phyloP scores from a whole-genome alignment of 75 land plant species.

The Picea glauca region DNA sequence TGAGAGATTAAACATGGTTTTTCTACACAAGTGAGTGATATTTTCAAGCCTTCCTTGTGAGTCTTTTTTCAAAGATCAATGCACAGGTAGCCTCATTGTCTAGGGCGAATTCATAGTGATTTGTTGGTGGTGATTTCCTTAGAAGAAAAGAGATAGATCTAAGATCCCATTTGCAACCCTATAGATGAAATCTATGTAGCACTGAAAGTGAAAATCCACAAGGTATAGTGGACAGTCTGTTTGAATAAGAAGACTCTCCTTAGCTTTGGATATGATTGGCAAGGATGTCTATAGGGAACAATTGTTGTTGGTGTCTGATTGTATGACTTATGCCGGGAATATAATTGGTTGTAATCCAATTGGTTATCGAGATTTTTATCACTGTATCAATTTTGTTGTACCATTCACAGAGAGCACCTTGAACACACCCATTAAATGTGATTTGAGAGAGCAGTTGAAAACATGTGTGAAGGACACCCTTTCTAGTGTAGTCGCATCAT shows the following conservation, averaged over 20 bases:
- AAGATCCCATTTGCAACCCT: no score
- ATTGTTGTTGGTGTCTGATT: conserved; percentile 26
- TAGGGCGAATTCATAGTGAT: no score
- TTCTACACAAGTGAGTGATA: no score
- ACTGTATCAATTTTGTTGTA: conserved; percentile 53
- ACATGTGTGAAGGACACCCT: conserved; percentile 53
- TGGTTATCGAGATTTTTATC: conserved; percentile 68
- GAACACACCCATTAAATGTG: conserved; percentile 63
- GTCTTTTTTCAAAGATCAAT: no score
- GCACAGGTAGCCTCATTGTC: no score
- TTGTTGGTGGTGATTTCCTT: no score
- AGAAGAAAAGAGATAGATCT: no score
- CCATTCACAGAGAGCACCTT: conserved; percentile 35
- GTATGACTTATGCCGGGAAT: conserved; percentile 43
- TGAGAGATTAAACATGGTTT: no score
- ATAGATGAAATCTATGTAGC: no score
- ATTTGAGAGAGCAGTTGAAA: conserved; percentile 66
- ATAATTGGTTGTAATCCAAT: conserved; percentile 69
- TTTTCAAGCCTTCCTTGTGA: no score
- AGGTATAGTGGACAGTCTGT: not conserved
- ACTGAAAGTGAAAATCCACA: no score
- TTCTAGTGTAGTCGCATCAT: conserved; percentile 59
- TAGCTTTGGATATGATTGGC: conserved; percentile 49
- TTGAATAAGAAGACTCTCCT: conserved; percentile 50
- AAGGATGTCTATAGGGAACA: conserved; percentile 66